Percentiles rank a stretch among this genome's conserved stretches.
Conservation (phyloP, 495 filamentous ascomycete genomes). For the Daldinia vernicosa region DNA sequence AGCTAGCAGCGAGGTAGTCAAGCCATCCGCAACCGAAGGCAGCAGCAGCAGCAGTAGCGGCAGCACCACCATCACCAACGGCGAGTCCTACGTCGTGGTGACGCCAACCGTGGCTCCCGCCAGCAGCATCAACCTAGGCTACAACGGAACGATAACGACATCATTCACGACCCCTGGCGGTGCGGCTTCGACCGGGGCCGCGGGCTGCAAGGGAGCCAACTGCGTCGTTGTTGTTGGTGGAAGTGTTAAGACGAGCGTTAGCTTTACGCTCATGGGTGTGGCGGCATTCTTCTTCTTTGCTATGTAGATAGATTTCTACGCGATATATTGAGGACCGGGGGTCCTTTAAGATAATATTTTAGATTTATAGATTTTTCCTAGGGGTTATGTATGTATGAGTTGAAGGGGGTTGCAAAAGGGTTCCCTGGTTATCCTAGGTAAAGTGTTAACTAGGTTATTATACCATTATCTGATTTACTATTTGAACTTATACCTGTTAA, state of each 20-base stretch:
- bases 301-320: conserved; percentile 32
- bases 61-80: conserved; percentile 17
- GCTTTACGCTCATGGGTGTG: conserved; percentile 44
- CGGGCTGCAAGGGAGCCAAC: conserved; percentile 20
- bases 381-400: neutral
- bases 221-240: conserved; percentile 39
- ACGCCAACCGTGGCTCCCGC: conserved; percentile 34
- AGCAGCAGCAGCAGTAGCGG: no score
- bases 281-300: conserved; percentile 45
- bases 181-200: neutral
- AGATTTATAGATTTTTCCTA: conserved; percentile 1
- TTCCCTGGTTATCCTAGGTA: neutral
- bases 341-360: neutral
- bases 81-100: conserved; percentile 27
- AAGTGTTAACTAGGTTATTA: neutral
- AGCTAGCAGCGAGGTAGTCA: neutral
- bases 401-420: neutral
- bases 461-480: neutral
- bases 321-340: neutral
- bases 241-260: conserved; percentile 44
- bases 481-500: neutral
- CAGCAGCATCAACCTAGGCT: conserved; percentile 23
- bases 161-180: neutral
- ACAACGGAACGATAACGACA: conserved; percentile 37
- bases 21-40: conserved; percentile 3